Evolutionary conservation across 2,329 filamentous ascomycete species (phyloP), one percentile per base, ranked within the genome.

Genomic region (Colletotrichum musicola): DNA sequence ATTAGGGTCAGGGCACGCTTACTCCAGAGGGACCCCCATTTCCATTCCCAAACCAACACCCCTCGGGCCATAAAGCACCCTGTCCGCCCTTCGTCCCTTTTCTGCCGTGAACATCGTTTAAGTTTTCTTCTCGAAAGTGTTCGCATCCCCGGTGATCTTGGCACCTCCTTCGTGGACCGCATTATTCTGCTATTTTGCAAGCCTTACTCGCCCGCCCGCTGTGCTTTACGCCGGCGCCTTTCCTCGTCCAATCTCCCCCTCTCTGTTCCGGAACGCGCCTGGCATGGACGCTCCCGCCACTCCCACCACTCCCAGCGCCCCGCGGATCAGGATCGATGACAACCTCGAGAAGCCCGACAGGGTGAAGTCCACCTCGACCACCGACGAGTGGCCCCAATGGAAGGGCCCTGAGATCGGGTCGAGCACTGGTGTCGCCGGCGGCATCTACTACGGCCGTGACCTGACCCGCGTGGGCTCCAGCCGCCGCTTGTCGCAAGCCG

Each of bases 381-480:
- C 51, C 4, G 67, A 69, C 46, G 67, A 69, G 22, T 67, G 53
- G 51, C 6, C 57, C 16, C 18, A 42, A 14, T 58, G 57, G 20
- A 51, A 46, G 46, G 56, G 64, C n/a, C 67, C 67, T 16, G 65
- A 69, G 13, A 35, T 65, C 12, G 66, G 66, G 7, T 62, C 72
- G 12, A 71, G 70, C 53, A 70, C 69, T 14, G 70, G 70, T 44
- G 40, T 66, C 4, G 50, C 57, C 9, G 71, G 64, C 18, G 68
- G 73, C 20, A 62, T 75, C 20, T 77, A 72, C 67, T 76, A 58
- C 12, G 66, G 68, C 35, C 68, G 70, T 6, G 63, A 69, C 22
- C 51, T 71, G 18, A 46, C 27, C 20, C 73, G 73, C 53, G 68
- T 62, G 13, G 61, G 69, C 13, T 63, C 72, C 35, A 69, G 71